These are phyloP conservation scores for Rubroshorea leprosula DNA, from an alignment of 345 rosid species.

Conservation along the genomic window DNA sequence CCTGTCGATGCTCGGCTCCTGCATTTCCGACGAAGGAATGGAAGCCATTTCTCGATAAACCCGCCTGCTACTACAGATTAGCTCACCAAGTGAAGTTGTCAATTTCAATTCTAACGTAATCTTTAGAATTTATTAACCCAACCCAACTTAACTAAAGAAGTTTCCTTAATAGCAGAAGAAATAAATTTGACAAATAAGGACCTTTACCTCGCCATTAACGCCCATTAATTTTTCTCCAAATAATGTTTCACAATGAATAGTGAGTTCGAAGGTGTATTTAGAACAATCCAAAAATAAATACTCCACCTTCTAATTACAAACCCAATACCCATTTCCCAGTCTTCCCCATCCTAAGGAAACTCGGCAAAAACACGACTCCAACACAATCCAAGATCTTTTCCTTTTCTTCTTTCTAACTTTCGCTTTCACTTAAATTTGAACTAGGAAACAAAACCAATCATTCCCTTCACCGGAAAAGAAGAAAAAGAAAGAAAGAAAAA, in stretches of 20 bases:
- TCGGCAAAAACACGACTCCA: no score
- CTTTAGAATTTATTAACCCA: slow-evolving; percentile 12
- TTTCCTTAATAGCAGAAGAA: not conserved
- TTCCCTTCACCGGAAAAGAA: not conserved
- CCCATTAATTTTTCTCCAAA: slow-evolving; percentile 2
- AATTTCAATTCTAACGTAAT: not conserved
- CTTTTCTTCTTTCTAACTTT: not conserved
- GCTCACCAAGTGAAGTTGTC: not conserved
- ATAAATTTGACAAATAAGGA: not conserved
- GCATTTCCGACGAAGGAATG: slow-evolving; percentile 49
- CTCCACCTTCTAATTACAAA: not conserved
- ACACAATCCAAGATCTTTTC: not conserved
- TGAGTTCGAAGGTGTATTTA: not conserved
- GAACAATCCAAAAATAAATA: not conserved
- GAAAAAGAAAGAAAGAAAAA: slow-evolving; percentile 14
- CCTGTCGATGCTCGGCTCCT: slow-evolving; percentile 92
- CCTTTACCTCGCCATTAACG: slow-evolving; percentile 7
- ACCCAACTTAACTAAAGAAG: slow-evolving; percentile 2
- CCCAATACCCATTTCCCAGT: not conserved
- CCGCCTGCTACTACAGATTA: not conserved
- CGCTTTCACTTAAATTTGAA: slow-evolving; percentile 17
- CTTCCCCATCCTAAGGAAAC: not conserved
- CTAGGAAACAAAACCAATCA: slow-evolving; percentile 10
- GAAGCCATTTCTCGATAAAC: slow-evolving; percentile 24
- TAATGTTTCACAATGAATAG: not conserved